Conservation (phyloP, 768 basidiomycete species). For the Phaffia australis region DNA sequence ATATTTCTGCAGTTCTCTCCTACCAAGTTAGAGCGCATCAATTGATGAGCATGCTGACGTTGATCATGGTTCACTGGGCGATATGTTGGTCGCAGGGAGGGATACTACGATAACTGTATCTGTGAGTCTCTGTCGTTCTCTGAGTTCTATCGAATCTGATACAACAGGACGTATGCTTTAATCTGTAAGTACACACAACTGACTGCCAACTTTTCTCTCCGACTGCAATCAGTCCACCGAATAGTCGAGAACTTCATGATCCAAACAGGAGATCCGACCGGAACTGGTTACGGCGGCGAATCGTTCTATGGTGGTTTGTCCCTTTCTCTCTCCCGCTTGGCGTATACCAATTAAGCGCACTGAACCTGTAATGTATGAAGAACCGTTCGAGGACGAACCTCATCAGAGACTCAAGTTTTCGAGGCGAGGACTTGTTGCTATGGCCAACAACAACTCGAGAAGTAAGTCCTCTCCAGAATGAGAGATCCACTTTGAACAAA, state of each 20-base stretch:
- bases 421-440: constrained; percentile 82
- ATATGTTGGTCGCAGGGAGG: constrained; percentile 40
- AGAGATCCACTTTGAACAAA: background rate
- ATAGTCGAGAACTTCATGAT: constrained; percentile 84
- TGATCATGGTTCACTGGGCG: background rate
- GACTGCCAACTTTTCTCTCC: background rate
- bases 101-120: constrained; percentile 91
- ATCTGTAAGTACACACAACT: background rate
- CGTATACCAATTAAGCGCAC: background rate
- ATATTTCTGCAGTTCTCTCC: background rate
- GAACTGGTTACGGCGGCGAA: constrained; percentile 83
- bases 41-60: background rate
- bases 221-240: constrained; percentile 37
- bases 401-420: constrained; percentile 80
- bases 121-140: constrained; percentile 36
- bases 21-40: background rate
- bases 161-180: background rate
- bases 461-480: constrained; percentile 4
- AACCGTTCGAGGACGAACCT: constrained; percentile 88
- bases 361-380: constrained; percentile 38
- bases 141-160: background rate
- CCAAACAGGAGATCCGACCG: constrained; percentile 87
- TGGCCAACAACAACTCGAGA: constrained; percentile 74
- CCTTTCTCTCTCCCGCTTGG: background rate
- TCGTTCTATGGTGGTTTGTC: constrained; percentile 77